Evolutionary conservation across 768 basidiomycete genomes (phyloP).

Genomic region (Trametes gibbosa): DNA sequence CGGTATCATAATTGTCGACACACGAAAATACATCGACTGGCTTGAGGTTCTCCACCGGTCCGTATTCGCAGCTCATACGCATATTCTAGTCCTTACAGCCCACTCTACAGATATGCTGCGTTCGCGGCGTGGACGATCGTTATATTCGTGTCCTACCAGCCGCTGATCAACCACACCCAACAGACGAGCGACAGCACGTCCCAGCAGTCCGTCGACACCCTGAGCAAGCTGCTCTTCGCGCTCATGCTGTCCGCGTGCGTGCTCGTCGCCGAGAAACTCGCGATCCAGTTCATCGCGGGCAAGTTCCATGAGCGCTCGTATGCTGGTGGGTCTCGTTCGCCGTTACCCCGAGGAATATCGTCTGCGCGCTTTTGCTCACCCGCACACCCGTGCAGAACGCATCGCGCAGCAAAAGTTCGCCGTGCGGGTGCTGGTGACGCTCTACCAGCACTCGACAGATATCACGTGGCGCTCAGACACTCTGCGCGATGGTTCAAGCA

Average conservation of each 20-base stretch:
- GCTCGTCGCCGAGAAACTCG: slow-evolving; percentile 78
- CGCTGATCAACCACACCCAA: slow-evolving; percentile 54
- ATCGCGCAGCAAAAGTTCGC: slow-evolving; percentile 83
- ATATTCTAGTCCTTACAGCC: neutral
- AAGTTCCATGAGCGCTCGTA: slow-evolving; percentile 83
- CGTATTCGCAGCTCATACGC: neutral
- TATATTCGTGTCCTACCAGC: slow-evolving; percentile 72
- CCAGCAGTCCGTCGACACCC: slow-evolving; percentile 35
- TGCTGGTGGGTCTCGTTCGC: slow-evolving; percentile 39
- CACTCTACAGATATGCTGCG: slow-evolving; percentile 51
- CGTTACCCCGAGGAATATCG: neutral
- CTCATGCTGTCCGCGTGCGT: slow-evolving; percentile 65
- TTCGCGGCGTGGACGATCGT: slow-evolving; percentile 63
- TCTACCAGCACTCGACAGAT: slow-evolving; percentile 79
- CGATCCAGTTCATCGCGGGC: slow-evolving; percentile 81
- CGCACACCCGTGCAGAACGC: slow-evolving; percentile 48
- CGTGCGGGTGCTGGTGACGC: slow-evolving; percentile 61
- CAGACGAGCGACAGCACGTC: slow-evolving; percentile 22
- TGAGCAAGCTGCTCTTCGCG: slow-evolving; percentile 71
- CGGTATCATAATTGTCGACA: slow-evolving; percentile 69
- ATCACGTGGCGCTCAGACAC: slow-evolving; percentile 67
- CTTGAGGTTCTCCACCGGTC: slow-evolving; percentile 62
- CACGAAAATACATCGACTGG: slow-evolving; percentile 80
- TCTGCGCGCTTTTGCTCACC: no score
- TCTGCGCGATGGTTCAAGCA: slow-evolving; percentile 38